Evolutionary conservation across 1,284 basidiomycete species (phyloP).

Genomic region (Ustilago tritici): DNA sequence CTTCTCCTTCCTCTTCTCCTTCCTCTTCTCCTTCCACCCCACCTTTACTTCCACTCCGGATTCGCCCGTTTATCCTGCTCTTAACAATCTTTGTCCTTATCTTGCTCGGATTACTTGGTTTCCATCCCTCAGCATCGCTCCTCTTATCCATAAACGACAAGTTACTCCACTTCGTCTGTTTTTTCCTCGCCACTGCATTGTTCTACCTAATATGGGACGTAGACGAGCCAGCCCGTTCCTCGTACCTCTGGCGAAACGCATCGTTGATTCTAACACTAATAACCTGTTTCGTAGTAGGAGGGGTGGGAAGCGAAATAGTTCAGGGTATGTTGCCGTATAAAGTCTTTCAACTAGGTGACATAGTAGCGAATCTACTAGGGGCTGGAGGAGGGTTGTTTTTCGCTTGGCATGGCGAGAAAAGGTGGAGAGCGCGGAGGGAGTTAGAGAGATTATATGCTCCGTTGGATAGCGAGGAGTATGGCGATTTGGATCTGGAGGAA

Average conservation of each 20-base stretch:
- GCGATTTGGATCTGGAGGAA: conserved; percentile 37
- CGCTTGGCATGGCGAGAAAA: conserved; percentile 53
- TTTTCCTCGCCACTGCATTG: conserved; percentile 80
- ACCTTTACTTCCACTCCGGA: conserved; percentile 50
- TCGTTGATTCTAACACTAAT: conserved; percentile 78
- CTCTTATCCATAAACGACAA: conserved; percentile 82
- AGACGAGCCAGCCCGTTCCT: conserved; percentile 76
- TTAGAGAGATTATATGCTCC: conserved; percentile 61
- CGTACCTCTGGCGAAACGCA: conserved; percentile 86
- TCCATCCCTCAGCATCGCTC: conserved; percentile 59
- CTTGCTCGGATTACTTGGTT: conserved; percentile 62
- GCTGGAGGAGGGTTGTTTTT: conserved; percentile 78
- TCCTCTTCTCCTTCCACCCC: conserved; percentile 3
- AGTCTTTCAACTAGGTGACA: conserved; percentile 81
- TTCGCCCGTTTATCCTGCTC: conserved; percentile 59
- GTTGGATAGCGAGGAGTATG: conserved; percentile 54
- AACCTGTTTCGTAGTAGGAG: conserved; percentile 73
- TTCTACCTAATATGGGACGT: conserved; percentile 90
- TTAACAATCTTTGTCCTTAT: conserved; percentile 55
- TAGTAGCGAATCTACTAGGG: conserved; percentile 84
- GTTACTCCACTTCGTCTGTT: conserved; percentile 84
- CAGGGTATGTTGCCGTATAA: conserved; percentile 86
- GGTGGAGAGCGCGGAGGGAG: conserved; percentile 52
- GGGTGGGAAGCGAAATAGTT: conserved; percentile 85
- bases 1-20: conserved; percentile 1